Base-by-base conservation (phyloP, 2,329 filamentous ascomycete genomes). In the Lasiodiplodia gonubiensis region DNA sequence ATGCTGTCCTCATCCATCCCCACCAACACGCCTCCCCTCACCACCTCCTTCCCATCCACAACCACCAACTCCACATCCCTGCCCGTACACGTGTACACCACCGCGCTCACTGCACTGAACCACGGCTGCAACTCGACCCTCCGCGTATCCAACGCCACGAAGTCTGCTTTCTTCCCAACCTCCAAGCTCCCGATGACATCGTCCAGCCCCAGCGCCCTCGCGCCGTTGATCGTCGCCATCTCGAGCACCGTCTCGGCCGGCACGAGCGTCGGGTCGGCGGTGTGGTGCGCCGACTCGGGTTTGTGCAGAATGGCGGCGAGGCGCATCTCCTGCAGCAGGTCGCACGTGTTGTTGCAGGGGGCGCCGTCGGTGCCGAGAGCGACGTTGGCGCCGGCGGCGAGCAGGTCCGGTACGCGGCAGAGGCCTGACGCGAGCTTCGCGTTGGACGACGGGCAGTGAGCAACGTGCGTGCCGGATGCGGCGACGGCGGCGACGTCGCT, bases 301-400 rank as follows among this genome's bases (percentile, higher is more conserved):
- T 83, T 82, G 68, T 86, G 84, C 39, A 86, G 72, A 12, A 86
- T 81, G 0, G 78, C 80, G 0, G 84, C 83, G 0, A 86, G 75
- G 60, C 83, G 82, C 82, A 85, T 86, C 74, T 86, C 84, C 57
- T 82, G 82, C 21, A 86, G 71, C 73, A 86, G 79, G 68, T 85
- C 83, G 71, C 83, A 84, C 7, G 80, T 81, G 69, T 85, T 85
- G 42, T 83, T 83, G 72, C 84, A 86, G 0, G 84, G 84, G 0
- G 84, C 84, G 0, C 84, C 84, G 70, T 86, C 84, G 0, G 84
- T 86, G 0, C 84, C 85, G 0, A 86, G 74, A 0, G 76, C 75
- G 7, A 86, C 79, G 68, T 84, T 85, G 6, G 86, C 79, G 0
- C 78, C 77, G 0, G 75, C 77, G 0, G 72, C 68, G 25, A 84